Conservation (phyloP, 495 filamentous ascomycete species). For the Penicillium silybi region DNA sequence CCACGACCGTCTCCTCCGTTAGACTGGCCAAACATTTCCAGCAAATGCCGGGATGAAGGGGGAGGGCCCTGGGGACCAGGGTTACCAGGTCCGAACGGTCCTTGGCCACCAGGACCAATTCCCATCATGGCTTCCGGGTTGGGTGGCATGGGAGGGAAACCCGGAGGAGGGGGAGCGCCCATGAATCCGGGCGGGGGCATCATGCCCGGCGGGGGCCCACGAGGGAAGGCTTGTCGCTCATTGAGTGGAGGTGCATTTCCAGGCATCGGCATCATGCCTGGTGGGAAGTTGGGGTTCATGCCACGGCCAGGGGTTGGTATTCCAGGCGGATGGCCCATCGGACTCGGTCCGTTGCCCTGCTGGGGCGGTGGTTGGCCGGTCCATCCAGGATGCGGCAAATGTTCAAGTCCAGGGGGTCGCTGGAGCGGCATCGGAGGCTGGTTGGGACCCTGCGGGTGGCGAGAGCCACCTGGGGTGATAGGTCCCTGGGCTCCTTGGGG, state of each 20-base stretch:
- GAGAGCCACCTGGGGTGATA: conserved; percentile 35
- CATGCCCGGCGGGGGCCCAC: conserved; percentile 47
- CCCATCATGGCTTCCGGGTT: conserved; percentile 44
- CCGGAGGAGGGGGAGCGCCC: conserved; percentile 42
- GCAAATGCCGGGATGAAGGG: conserved; percentile 40
- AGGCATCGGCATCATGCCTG: conserved; percentile 46
- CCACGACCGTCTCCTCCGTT: conserved; percentile 34
- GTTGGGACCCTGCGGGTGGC: conserved; percentile 30
- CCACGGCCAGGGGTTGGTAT: conserved; percentile 39
- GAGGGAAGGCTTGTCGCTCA: conserved; percentile 40
- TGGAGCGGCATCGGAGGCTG: conserved; percentile 40
- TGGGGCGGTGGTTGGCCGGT: conserved; percentile 33
- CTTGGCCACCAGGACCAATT: conserved; percentile 30
- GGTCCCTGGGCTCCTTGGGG: conserved; percentile 35
- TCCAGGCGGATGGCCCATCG: conserved; percentile 45
- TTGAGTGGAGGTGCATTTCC: conserved; percentile 31
- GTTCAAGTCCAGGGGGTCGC: conserved; percentile 48
- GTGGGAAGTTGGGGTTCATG: conserved; percentile 40
- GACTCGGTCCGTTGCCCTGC: conserved; percentile 36
- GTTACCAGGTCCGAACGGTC: conserved; percentile 37
- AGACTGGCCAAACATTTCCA: conserved; percentile 46
- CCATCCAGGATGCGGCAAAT: conserved; percentile 44
- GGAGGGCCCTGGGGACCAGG: conserved; percentile 39
- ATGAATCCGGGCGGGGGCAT: conserved; percentile 51
- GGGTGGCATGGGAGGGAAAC: conserved; percentile 45